phyloP scores from a whole-genome alignment of 768 basidiomycete species.

The Sporobolomyces pararoseus region DNA sequence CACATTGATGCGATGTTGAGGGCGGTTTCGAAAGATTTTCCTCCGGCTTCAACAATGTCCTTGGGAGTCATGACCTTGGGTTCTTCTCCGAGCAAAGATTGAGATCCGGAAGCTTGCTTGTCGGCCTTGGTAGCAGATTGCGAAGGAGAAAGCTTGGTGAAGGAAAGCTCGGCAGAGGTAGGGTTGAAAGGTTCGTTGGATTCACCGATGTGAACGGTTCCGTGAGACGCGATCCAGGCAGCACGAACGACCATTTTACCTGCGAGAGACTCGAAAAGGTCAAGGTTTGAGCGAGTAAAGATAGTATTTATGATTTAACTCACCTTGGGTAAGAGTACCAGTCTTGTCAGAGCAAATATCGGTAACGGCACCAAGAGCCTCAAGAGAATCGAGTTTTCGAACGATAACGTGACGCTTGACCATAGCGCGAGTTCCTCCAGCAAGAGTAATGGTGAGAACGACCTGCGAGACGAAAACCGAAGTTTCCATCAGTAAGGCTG shows the following conservation, averaged over 20 bases:
- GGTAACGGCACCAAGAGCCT: slow-evolving; percentile 51
- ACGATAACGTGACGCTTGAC: slow-evolving; percentile 54
- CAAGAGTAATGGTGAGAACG: slow-evolving; percentile 57
- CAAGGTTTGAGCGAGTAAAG: no score
- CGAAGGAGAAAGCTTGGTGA: slow-evolving; percentile 18
- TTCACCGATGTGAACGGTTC: slow-evolving; percentile 45
- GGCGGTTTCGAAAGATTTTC: slow-evolving; percentile 46
- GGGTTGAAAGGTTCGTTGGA: slow-evolving; percentile 44
- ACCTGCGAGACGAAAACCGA: slow-evolving; percentile 25
- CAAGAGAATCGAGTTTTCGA: slow-evolving; percentile 48
- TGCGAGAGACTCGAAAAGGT: slow-evolving; percentile 20
- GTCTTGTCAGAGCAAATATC: slow-evolving; percentile 55
- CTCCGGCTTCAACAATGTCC: slow-evolving; percentile 47
- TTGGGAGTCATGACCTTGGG: slow-evolving; percentile 32
- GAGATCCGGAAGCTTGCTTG: slow-evolving; percentile 28
- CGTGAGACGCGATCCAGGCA: slow-evolving; percentile 51
- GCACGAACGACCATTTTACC: slow-evolving; percentile 54
- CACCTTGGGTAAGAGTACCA: slow-evolving; percentile 51
- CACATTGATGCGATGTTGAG: slow-evolving; percentile 51
- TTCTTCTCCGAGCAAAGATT: neutral
- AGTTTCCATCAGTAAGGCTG: no score
- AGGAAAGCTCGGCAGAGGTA: slow-evolving; percentile 36
- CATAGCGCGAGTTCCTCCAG: slow-evolving; percentile 56
- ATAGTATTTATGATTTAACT: no score
- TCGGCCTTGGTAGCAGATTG: slow-evolving; percentile 48